Evolutionary conservation across 805 yeast genomes (phyloP), one percentile per base, ranked within the genome.

Genomic region (Crinitomyces ghanaensis): DNA sequence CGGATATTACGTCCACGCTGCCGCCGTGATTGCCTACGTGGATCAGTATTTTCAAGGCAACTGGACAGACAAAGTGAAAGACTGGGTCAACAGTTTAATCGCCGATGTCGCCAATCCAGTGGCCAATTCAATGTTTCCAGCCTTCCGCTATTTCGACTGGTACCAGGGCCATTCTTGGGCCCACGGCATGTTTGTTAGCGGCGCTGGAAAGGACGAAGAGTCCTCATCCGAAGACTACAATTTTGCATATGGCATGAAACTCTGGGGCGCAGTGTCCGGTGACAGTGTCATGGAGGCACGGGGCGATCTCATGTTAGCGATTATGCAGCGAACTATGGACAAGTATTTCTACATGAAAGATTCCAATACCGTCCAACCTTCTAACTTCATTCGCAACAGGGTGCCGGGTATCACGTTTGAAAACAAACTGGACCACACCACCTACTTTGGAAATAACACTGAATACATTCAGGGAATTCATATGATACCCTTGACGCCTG

Each of bases 1-100:
- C 49, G 91, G 91, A n/a, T 82, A 81, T 53, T 75, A 71, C 47
- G 65, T 82, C 28, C 88, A 81, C 53, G 80, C 91, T 2, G 88
- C 91, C 6, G 84, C 93, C 3, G 63, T 79, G 14, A 68, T 80
- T 31, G 86, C 79, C 9, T 54, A 70, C 38, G 69, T 76, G 15
- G 91, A 81, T 49, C 34, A 44, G 6, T 43, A 57, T 22, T 53
- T 44, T 15, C 77, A 76, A 4, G 74, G 74, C 6, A 48, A 57
- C 6, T 77, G 81, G 75, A 54, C 62, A 4, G 37, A 43, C 7
- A 57, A 51, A 4, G 63, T 66, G 43, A 68, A 65, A 51, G 68
- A 60, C 18, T 77, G 78, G 74, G 68, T 77, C 31, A 74, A 75
- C 45, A 49, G 69, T 0, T 59, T 79, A 41, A 62, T 77, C 11